phyloP scores from a whole-genome alignment of 805 yeast species.

The Wickerhamiella shivajii region DNA sequence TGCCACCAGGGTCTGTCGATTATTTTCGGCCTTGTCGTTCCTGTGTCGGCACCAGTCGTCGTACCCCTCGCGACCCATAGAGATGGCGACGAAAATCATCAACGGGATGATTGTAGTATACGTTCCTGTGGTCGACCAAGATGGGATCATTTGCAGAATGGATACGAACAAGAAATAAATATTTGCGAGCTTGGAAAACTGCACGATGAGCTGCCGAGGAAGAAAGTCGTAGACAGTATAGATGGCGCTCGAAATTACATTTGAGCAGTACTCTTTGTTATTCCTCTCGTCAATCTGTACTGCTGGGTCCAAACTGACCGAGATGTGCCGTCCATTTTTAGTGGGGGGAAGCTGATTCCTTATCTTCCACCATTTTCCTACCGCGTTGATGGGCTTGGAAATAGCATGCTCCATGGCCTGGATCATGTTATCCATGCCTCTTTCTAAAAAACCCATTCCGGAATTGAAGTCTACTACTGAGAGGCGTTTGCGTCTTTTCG shows the following conservation, averaged over 20 bases:
- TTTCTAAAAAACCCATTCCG: too few relatives aligned
- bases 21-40: conserved; percentile 76
- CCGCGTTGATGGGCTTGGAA: conserved; percentile 1
- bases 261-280: conserved; percentile 43
- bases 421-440: too few relatives aligned
- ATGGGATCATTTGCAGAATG: conserved; percentile 86
- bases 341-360: conserved; percentile 31
- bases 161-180: conserved; percentile 81
- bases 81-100: conserved; percentile 69
- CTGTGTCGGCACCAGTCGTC: conserved; percentile 84
- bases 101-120: conserved; percentile 88
- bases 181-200: conserved; percentile 86
- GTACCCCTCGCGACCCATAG: conserved; percentile 83
- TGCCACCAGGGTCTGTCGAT: conserved; percentile 33
- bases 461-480: too few relatives aligned
- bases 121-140: conserved; percentile 95
- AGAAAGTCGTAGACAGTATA: conserved; percentile 68
- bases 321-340: conserved; percentile 61
- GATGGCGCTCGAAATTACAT: conserved; percentile 71
- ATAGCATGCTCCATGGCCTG: too few relatives aligned
- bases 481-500: too few relatives aligned
- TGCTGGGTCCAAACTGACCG: conserved; percentile 28
- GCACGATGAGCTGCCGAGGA: conserved; percentile 80
- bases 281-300: conserved; percentile 50
- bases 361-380: conserved; percentile 12